These are phyloP conservation scores for Heliamphora exappendiculata DNA, from an alignment of 148 eudicot species.

Conservation along the genomic window DNA sequence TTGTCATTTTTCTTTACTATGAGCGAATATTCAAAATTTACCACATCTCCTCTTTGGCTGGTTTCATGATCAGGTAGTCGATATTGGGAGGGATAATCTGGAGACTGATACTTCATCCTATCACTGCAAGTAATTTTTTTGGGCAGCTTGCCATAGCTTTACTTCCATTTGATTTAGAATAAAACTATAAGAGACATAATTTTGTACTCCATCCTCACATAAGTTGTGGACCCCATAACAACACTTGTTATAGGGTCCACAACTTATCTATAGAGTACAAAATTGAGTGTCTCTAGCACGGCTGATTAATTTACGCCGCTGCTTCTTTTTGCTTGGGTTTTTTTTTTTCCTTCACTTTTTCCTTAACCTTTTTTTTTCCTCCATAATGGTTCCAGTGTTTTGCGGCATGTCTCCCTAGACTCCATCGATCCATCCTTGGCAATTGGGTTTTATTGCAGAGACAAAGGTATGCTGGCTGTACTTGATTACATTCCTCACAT, in stretches of 20 bases:
- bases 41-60: not conserved
- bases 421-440: conserved; percentile 93
- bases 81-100: conserved; percentile 44
- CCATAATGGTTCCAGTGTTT: conserved; percentile 34
- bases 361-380: conserved; percentile 12
- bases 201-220: too few species aligned
- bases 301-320: not conserved
- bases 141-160: not conserved
- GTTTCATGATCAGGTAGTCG: conserved; percentile 48
- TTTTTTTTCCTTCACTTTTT: not conserved
- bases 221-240: too few species aligned
- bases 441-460: conserved; percentile 82
- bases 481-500: not conserved
- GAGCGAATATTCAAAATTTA: not conserved
- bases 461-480: conserved; percentile 48
- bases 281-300: too few species aligned
- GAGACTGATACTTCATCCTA: conserved; percentile 88
- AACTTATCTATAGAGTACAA: too few species aligned
- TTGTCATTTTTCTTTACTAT: not conserved
- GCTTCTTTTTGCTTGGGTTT: not conserved
- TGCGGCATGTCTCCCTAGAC: conserved; percentile 66
- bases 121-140: conserved; percentile 75
- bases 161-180: conserved; percentile 8
- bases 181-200: too few species aligned
- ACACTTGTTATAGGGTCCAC: too few species aligned